Conservation (phyloP, 805 yeast genomes). For the Scheffersomyces amazonensis region DNA sequence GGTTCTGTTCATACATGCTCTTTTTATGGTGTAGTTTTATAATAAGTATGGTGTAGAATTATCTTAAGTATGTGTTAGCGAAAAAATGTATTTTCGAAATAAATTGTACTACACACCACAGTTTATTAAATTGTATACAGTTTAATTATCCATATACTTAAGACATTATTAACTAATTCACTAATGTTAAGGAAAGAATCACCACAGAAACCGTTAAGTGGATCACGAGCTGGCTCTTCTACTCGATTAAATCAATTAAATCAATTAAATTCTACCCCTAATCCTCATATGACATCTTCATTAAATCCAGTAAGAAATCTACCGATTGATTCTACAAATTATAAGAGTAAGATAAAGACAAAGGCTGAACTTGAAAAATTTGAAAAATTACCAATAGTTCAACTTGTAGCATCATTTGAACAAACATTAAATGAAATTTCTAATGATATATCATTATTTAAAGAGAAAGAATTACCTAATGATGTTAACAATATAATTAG, state of each 20-base stretch:
- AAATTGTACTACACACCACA: too few species aligned
- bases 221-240: slow-evolving; percentile 35
- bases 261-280: slow-evolving; percentile 16
- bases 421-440: slow-evolving; percentile 22
- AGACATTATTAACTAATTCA: too few species aligned
- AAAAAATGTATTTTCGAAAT: too few species aligned
- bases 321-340: slow-evolving; percentile 17
- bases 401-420: slow-evolving; percentile 30
- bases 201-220: slow-evolving; percentile 34
- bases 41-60: too few species aligned
- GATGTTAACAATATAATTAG: slow-evolving; percentile 24
- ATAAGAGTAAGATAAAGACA: slow-evolving; percentile 14
- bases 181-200: too few species aligned
- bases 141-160: too few species aligned
- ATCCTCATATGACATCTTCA: slow-evolving; percentile 33
- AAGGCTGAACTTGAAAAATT: slow-evolving; percentile 23
- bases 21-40: too few species aligned
- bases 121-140: too few species aligned
- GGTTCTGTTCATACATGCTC: too few species aligned
- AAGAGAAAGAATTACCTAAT: slow-evolving; percentile 24
- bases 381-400: slow-evolving; percentile 31
- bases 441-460: slow-evolving; percentile 28
- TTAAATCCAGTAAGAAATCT: slow-evolving; percentile 34
- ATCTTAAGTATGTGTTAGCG: too few species aligned
- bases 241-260: slow-evolving; percentile 24